Evolutionary conservation across 495 filamentous ascomycete species (phyloP), one percentile per base, ranked within the genome.

Genomic region (Penicillium dipodomyicola): DNA sequence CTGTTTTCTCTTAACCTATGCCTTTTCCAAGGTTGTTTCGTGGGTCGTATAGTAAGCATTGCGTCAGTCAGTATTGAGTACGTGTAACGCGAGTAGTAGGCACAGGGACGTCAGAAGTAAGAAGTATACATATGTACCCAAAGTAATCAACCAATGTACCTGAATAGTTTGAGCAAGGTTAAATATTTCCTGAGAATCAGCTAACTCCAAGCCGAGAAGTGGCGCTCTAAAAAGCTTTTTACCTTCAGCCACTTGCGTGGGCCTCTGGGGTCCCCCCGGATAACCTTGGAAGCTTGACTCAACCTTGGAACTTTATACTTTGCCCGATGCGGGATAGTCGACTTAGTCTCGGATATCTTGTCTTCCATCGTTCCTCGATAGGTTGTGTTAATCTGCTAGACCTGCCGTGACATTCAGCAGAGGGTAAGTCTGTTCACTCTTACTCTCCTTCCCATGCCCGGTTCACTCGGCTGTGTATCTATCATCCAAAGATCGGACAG

Each of bases 241-340:
- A n/a, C 57, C 47, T 49, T 63, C 54, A 63, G 63, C 63, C 63
- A 65, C 63, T 50, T 58, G 54, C 58, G 56, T 45, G 54, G 41
- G 49, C 47, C 54, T 29, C 45, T 55, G 42, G 54, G 41, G 39
- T 29, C 20, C 27, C 27, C 29, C 35, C 47, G 46, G 56, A 58
- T 60, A 60, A 32, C 30, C 30, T 33, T 33, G 30, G 30, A 33
- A 63, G 54, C 63, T 63, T 63, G 57, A 55, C 33, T 63, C 17
- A 25, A 65, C 53, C 53, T 60, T 52, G 40, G 7, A 33, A 27
- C 23, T 41, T 44, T 33, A 49, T 40, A 25, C 32, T 43, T 27
- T 43, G 3, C 15, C 33, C 35, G 5, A 17, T 39, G 35, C n/a
- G 35, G 35, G 35, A 39, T 2, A n/a, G 15, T 3, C 35, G n/a